These are phyloP conservation scores for Capsella rubella DNA, from an alignment of 441 rosid species.

Conservation along the genomic window DNA sequence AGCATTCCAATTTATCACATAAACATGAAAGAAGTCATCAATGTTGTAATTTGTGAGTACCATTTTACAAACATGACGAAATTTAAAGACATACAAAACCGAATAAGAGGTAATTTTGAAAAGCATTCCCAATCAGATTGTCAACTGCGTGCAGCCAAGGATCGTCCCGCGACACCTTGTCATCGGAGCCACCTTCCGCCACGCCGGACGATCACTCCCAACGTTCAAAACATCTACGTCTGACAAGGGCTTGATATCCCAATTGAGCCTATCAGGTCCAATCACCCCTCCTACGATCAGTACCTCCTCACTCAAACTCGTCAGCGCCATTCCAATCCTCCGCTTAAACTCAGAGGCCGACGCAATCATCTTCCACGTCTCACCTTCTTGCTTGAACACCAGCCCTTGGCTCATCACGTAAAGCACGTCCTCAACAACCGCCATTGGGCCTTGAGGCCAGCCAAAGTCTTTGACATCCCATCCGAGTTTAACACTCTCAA, in stretches of 20 bases:
- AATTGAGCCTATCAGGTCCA: conserved; percentile 80
- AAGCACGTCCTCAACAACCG: conserved; percentile 70
- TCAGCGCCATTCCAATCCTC: conserved; percentile 85
- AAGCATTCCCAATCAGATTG: conserved; percentile 50
- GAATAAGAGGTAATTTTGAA: background rate
- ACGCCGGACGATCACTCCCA: conserved; percentile 69
- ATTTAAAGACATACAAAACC: background rate
- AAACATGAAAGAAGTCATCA: background rate
- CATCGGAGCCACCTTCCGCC: conserved; percentile 85
- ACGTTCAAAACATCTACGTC: conserved; percentile 69
- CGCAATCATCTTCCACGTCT: conserved; percentile 57
- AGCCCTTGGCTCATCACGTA: conserved; percentile 77
- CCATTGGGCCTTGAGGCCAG: conserved; percentile 94
- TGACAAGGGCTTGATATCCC: conserved; percentile 78
- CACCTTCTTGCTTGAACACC: conserved; percentile 61
- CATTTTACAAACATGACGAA: conserved; percentile 15
- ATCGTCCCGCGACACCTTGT: conserved; percentile 79
- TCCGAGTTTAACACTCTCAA: conserved; percentile 60
- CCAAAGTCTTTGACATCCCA: conserved; percentile 84
- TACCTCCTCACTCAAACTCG: conserved; percentile 71
- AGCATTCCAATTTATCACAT: conserved; percentile 36
- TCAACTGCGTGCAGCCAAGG: conserved; percentile 77
- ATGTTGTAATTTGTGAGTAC: background rate
- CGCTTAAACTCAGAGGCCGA: conserved; percentile 82
- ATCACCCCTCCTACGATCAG: conserved; percentile 89